These are phyloP conservation scores for Curvularia lunata DNA, from an alignment of 2,329 filamentous ascomycete genomes.

Conservation along the genomic window DNA sequence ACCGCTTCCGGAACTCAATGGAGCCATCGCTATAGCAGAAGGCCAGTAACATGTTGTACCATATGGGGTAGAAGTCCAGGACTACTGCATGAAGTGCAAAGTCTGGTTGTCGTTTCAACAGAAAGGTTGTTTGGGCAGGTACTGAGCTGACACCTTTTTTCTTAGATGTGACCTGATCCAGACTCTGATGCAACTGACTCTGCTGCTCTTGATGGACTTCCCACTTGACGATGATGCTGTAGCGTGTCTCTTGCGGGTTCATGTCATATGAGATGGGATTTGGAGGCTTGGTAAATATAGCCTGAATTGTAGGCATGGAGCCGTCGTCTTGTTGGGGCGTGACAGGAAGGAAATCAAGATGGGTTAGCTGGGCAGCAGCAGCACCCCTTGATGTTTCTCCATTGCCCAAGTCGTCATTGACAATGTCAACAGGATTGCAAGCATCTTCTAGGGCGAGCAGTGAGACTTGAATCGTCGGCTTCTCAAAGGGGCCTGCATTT, in stretches of 20 bases:
- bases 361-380: conserved; percentile 62
- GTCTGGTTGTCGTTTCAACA: conserved; percentile 66
- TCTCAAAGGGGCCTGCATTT: conserved; percentile 50
- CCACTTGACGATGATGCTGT: conserved; percentile 84
- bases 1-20: conserved; percentile 78
- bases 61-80: conserved; percentile 70
- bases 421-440: conserved; percentile 39
- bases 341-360: conserved; percentile 74
- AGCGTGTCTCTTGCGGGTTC: conserved; percentile 67
- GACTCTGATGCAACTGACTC: conserved; percentile 70
- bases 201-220: conserved; percentile 72
- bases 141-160: conserved; percentile 60
- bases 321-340: conserved; percentile 67
- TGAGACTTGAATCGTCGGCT: conserved; percentile 41
- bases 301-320: conserved; percentile 69
- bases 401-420: conserved; percentile 31
- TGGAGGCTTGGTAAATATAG: conserved; percentile 70
- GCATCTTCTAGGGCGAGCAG: conserved; percentile 39
- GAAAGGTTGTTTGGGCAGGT: conserved; percentile 44
- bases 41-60: conserved; percentile 73
- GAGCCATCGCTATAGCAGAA: conserved; percentile 81
- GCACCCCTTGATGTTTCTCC: conserved; percentile 32
- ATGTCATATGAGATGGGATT: conserved; percentile 48
- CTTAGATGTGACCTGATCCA: conserved; percentile 75
- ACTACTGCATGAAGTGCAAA: conserved; percentile 73